Evolutionary conservation across 129 eudicot species (phyloP).

Genomic region (Saposhnikovia divaricata): DNA sequence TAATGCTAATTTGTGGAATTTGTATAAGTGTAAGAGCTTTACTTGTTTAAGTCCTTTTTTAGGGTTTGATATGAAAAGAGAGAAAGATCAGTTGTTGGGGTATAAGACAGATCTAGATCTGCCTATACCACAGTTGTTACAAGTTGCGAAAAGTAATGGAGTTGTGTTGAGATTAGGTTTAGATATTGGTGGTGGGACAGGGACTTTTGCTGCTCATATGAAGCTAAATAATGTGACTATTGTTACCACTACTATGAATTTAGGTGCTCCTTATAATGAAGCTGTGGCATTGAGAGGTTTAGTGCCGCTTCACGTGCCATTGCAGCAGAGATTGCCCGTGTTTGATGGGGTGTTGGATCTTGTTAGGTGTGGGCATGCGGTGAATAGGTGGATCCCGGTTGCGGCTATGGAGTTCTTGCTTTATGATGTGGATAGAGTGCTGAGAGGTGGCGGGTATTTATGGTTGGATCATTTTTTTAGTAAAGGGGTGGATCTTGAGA

Average conservation of each 20-base stretch:
- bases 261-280: conserved; percentile 77
- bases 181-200: conserved; percentile 89
- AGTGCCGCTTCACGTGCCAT: conserved; percentile 69
- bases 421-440: conserved; percentile 83
- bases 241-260: conserved; percentile 74
- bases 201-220: conserved; percentile 83
- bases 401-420: conserved; percentile 70
- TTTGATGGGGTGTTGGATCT: conserved; percentile 92
- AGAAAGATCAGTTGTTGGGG: conserved; percentile 33
- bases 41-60: conserved; percentile 58
- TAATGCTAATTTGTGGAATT: conserved; percentile 33
- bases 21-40: conserved; percentile 52
- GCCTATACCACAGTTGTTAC: conserved; percentile 53
- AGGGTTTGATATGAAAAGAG: conserved; percentile 61
- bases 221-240: conserved; percentile 70
- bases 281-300: conserved; percentile 71
- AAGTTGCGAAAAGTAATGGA: conserved; percentile 35
- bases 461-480: conserved; percentile 84
- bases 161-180: conserved; percentile 48
- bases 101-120: conserved; percentile 80
- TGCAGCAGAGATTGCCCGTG: conserved; percentile 89
- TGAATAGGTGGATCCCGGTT: conserved; percentile 89
- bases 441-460: conserved; percentile 86
- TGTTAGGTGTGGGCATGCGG: conserved; percentile 83
- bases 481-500: conserved; percentile 71